Evolutionary conservation across 345 rosid genomes (phyloP).

Genomic region (Toxicodendron radicans): DNA sequence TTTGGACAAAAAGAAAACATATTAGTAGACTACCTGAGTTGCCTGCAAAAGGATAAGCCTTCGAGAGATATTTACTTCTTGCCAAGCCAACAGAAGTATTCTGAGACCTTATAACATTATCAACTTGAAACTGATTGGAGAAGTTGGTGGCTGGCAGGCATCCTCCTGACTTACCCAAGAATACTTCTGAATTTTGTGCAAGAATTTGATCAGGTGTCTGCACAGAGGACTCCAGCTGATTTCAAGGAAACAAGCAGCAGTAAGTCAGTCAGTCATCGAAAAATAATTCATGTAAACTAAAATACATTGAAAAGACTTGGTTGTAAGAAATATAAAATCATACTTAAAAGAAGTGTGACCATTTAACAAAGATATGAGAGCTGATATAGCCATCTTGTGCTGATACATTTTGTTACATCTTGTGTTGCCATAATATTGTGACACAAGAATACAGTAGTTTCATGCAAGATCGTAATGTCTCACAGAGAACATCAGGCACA

Average conservation of each 20-base stretch:
- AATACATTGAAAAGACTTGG: constrained; percentile 1
- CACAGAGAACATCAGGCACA: neutral
- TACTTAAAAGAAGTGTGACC: neutral
- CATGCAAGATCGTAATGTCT: neutral
- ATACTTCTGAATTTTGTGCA: constrained; percentile 34
- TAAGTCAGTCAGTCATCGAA: constrained; percentile 7
- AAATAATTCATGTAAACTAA: neutral
- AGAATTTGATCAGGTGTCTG: constrained; percentile 31
- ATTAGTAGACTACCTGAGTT: constrained; percentile 39
- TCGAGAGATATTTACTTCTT: constrained; percentile 35
- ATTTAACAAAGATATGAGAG: neutral
- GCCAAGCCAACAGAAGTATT: constrained; percentile 33
- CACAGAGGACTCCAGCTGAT: constrained; percentile 30
- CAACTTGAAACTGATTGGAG: constrained; percentile 38
- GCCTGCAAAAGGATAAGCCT: constrained; percentile 39
- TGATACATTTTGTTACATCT: neutral
- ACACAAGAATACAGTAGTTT: neutral
- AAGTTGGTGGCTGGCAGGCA: constrained; percentile 25
- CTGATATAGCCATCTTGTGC: neutral
- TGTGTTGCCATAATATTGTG: neutral
- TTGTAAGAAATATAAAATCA: neutral
- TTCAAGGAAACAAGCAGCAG: constrained; percentile 6
- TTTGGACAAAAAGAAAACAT: neutral
- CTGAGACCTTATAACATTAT: constrained; percentile 30
- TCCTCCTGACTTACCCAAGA: constrained; percentile 29